These are phyloP conservation scores for Colletotrichum musicola DNA, from an alignment of 2,329 filamentous ascomycete species.

Conservation along the genomic window DNA sequence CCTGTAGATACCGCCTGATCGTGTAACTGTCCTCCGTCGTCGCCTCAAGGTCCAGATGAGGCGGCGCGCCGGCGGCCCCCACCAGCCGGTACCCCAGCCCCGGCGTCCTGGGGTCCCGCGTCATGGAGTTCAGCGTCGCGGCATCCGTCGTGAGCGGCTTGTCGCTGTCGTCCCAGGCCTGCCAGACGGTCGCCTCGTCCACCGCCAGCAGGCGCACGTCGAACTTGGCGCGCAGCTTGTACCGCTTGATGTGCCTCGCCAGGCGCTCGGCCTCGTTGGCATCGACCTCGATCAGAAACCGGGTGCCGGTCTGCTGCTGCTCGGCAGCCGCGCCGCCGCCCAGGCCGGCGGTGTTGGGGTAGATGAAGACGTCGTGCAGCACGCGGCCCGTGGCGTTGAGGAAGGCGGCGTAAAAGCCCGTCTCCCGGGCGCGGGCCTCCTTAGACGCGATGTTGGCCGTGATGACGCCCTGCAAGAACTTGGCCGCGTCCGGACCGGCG, in stretches of 20 bases:
- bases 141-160: conserved; percentile 21
- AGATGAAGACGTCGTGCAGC: conserved; percentile 91
- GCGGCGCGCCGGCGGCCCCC: conserved; percentile 46
- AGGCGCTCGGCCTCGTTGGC: conserved; percentile 72
- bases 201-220: conserved; percentile 73
- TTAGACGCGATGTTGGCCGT: conserved; percentile 73
- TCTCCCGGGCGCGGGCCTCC: conserved; percentile 50
- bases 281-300: conserved; percentile 85
- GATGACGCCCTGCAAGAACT: conserved; percentile 89
- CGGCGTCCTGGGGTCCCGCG: conserved; percentile 67
- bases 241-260: conserved; percentile 81
- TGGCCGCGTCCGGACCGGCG: conserved; percentile 81
- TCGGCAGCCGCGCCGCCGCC: conserved; percentile 42
- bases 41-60: conserved; percentile 58
- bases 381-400: conserved; percentile 88
- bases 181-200: conserved; percentile 78
- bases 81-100: conserved; percentile 67
- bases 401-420: conserved; percentile 84
- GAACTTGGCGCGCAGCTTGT: conserved; percentile 88
- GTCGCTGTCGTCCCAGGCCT: conserved; percentile 73
- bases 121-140: conserved; percentile 47
- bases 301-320: conserved; percentile 38
- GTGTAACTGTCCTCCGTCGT: conserved; percentile 74
- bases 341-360: conserved; percentile 65
- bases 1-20: conserved; percentile 81